Base-by-base conservation (phyloP, 208 protist species). In the Wallacemonas sp. region DNA sequence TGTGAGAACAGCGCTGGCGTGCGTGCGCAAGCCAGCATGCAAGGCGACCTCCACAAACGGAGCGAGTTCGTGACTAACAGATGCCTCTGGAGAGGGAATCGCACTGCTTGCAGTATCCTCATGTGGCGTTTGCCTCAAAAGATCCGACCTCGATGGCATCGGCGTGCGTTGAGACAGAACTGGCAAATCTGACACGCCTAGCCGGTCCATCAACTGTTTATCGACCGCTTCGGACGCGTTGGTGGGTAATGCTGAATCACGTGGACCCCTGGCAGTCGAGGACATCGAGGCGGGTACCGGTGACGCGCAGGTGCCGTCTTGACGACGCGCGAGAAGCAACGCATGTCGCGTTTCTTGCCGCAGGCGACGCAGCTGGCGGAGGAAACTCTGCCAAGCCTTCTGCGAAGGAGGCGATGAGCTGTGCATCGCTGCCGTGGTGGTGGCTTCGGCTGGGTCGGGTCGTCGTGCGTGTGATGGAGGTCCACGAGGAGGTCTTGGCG, bases 311-410 rank as follows among this genome's bases (percentile, higher is more conserved):
- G n/a, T n/a, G n/a, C n/a, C n/a, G n/a, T n/a, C n/a, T n/a, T n/a
- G n/a, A n/a, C n/a, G n/a, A n/a, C n/a, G n/a, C n/a, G n/a, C n/a
- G n/a, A n/a, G n/a, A 6, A 41, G 6, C 22, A 8, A 15, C 28
- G 22, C 14, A 65, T 19, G 17, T 62, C 68, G 34, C 24, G 51
- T 39, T 9, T 58, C 30, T 31, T 51, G 41, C 17, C 27, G 22
- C 0, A 79, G 47, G 9, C 66, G 63, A 3, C 73, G 73, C 3
- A 66, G 68, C 21, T 68, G 56, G 2, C 19, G 26, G 5, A 49
- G 19, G 28, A 79, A 79, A 22, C 33, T 24, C 41, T n/a, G 15
- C 73, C 73, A 79, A n/a, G 61, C 73, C 6, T 19, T 44, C 11
- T 59, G 28, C 1, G 9, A 17, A 6, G 36, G 9, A 14, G 36